These are phyloP conservation scores for Amanita thiersii DNA, from an alignment of 768 basidiomycete genomes.

Conservation along the genomic window DNA sequence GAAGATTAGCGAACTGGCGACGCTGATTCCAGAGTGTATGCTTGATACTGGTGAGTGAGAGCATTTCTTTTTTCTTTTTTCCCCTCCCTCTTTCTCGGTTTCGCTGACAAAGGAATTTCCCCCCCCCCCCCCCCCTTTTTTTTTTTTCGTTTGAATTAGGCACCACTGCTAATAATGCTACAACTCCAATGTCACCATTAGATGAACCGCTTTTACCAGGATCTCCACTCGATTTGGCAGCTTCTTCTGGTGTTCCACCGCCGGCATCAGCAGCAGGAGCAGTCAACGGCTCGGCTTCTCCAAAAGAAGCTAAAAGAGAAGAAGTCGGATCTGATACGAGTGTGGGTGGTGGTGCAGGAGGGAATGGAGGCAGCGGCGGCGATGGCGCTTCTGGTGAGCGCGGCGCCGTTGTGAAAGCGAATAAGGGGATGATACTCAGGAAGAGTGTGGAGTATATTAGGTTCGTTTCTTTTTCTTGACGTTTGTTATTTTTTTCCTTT, in stretches of 20 bases:
- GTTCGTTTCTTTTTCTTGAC: slow-evolving; percentile 16
- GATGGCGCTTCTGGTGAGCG: slow-evolving; percentile 10
- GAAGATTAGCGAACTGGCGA: slow-evolving; percentile 85
- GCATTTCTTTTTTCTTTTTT: background rate
- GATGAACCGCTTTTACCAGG: background rate
- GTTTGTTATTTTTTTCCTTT: slow-evolving; percentile 1
- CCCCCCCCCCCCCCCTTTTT: too few species aligned
- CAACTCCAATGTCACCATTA: background rate
- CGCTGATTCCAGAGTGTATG: slow-evolving; percentile 81
- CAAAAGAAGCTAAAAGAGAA: slow-evolving; percentile 1
- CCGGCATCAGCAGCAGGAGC: too few species aligned
- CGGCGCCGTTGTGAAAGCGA: slow-evolving; percentile 66
- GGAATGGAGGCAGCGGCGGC: slow-evolving; percentile 14
- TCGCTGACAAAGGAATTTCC: background rate
- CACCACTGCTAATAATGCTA: background rate
- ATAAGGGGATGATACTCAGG: slow-evolving; percentile 89
- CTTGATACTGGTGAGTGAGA: slow-evolving; percentile 41
- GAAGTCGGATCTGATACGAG: slow-evolving; percentile 3
- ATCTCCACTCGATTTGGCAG: background rate
- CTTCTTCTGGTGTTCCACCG: too few species aligned
- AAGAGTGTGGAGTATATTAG: slow-evolving; percentile 74
- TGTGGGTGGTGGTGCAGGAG: slow-evolving; percentile 1
- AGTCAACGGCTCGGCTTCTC: too few species aligned
- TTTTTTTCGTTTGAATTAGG: too few species aligned
- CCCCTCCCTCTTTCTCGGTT: background rate